Evolutionary conservation across 106 monocot species (phyloP), one percentile per base, ranked within the genome.

Genomic region (Agapanthus africanus): DNA sequence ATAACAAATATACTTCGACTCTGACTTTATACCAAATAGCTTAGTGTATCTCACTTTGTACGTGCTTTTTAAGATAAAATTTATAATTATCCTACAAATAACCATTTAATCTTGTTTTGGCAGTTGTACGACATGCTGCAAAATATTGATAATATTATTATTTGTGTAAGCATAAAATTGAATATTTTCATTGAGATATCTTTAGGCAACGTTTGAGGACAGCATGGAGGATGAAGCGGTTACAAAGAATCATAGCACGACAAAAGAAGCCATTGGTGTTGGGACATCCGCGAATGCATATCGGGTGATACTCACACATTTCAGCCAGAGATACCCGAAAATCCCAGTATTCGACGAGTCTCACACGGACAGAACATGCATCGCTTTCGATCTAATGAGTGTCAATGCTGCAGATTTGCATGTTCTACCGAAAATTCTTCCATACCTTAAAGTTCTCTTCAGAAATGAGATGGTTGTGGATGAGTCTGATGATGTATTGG

Each of bases 241-340:
- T 23, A 75, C 71, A 3, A 89, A 77, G 77, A 92, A 92, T 47
- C 97, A 97, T 56, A 97, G 97, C 68, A 97, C 97, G 26, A 97
- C 97, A 36, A 80, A 63, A 72, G 91, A 97, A 69, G 97, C 97
- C 4, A 75, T 97, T 27, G 70, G 54, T 9, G 88, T 95, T 2
- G 97, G 92, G 11, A 66, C 69, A 10, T 65, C 71, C 6, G 88
- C 97, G 0, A 89, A 77, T 30, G 97, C 75, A 7, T 97, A 97
- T 67, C 86, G 97, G 7, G 63, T 85, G 37, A 80, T 97, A 34
- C 80, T 97, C 19, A 97, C 97, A 25, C 97, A 97, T 70, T 97
- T 97, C 73, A 97, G 97, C 63, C 97, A 97, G 47, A 84, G 97
- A 72, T 97, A 97, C 69, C 97, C 97, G 0, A 97, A 97, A 78